Percentiles rank a stretch among this genome's conserved stretches.
These are phyloP conservation scores for Pythium utonaiense DNA, from an alignment of 352 stramenopile genomes.

Conservation along the genomic window DNA sequence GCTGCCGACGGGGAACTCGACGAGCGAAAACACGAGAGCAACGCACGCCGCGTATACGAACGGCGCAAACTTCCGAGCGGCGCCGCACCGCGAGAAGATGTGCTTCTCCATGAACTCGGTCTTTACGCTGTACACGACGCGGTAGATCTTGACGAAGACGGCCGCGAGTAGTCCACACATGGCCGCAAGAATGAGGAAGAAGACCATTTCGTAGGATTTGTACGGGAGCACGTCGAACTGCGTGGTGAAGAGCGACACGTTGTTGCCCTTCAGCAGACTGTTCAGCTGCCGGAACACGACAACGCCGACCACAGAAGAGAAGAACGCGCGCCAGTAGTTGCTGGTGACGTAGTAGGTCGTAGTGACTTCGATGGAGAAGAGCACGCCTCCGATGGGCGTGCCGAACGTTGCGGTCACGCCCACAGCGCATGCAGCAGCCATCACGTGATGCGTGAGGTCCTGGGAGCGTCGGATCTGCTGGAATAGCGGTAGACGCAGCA, in stretches of 20 bases:
- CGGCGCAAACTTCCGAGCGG: constrained; percentile 30
- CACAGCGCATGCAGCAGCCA: constrained; percentile 65
- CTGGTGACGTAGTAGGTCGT: constrained; percentile 87
- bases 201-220: constrained; percentile 62
- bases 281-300: constrained; percentile 82
- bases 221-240: constrained; percentile 71
- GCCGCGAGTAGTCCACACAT: constrained; percentile 82
- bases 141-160: constrained; percentile 71
- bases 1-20: constrained; percentile 71
- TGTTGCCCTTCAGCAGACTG: constrained; percentile 49
- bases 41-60: constrained; percentile 72
- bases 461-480: constrained; percentile 51
- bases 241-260: constrained; percentile 77
- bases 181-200: constrained; percentile 77
- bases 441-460: constrained; percentile 66
- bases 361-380: constrained; percentile 94
- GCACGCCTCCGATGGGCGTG: constrained; percentile 90
- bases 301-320: constrained; percentile 81
- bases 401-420: constrained; percentile 77
- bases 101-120: constrained; percentile 32
- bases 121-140: constrained; percentile 45
- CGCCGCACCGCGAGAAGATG: constrained; percentile 25
- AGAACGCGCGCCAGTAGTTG: constrained; percentile 90
- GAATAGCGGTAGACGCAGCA: constrained; percentile 58
- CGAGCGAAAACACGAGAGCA: constrained; percentile 57